A percentile compares a stretch with the other conserved stretches of the same genome.
Conservation (phyloP, 208 protist genomes). For the Herpetomonas samuelpessoai region DNA sequence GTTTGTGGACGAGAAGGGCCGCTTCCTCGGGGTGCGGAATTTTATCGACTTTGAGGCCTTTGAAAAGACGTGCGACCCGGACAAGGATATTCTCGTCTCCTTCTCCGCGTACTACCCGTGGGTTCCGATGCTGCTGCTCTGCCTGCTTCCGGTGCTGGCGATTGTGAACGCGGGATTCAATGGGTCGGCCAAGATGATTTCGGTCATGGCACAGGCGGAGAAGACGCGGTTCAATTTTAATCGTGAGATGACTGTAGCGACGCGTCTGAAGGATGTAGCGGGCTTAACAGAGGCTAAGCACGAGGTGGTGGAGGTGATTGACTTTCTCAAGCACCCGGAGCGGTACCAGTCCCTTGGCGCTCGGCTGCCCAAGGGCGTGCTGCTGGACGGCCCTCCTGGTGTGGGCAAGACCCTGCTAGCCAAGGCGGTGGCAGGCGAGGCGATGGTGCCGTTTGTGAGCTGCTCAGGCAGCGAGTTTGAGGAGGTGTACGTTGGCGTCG, state of each 20-base stretch:
- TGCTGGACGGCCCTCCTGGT: conserved; percentile 95
- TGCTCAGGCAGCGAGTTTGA: conserved; percentile 94
- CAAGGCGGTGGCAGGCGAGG: conserved; percentile 86
- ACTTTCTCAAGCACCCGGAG: conserved; percentile 93
- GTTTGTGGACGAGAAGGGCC: conserved; percentile 52
- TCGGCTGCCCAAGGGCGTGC: conserved; percentile 95
- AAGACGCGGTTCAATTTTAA: conserved; percentile 73
- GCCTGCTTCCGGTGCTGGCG: conserved; percentile 59
- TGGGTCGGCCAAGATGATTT: conserved; percentile 32
- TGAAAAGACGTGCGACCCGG: conserved; percentile 49
- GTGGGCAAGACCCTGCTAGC: conserved; percentile 94
- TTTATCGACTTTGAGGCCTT: conserved; percentile 75
- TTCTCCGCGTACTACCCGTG: conserved; percentile 68
- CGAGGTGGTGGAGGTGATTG: conserved; percentile 92
- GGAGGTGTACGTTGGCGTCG: conserved; percentile 97
- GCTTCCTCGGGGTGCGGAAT: conserved; percentile 47
- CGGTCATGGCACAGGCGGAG: conserved; percentile 32
- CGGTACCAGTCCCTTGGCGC: conserved; percentile 93
- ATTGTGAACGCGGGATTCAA: conserved; percentile 46
- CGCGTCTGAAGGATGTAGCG: conserved; percentile 74
- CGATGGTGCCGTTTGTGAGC: conserved; percentile 95
- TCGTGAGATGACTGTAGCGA: conserved; percentile 56
- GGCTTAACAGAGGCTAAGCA: conserved; percentile 84
- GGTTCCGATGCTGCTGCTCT: conserved; percentile 76
- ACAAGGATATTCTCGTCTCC: conserved; percentile 57